Conservation (phyloP, 768 basidiomycete genomes). For the Trametes elegans region DNA sequence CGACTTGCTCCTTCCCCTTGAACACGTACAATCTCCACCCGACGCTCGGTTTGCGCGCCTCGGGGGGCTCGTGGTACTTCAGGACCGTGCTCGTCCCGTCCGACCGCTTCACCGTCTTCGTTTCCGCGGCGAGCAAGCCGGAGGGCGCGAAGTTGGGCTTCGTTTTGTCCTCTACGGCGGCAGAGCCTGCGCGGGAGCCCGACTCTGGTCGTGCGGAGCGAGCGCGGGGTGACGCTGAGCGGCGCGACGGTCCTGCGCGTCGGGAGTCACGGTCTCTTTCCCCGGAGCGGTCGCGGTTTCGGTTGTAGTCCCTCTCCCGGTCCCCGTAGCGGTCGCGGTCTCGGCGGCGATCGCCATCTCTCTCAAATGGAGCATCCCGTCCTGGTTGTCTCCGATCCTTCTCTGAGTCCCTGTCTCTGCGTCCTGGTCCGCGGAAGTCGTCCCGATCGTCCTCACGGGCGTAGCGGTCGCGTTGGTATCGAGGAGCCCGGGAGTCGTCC, state of each 20-base stretch:
- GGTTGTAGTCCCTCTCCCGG: constrained; percentile 25
- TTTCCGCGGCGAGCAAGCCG: constrained; percentile 92
- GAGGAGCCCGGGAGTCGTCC: constrained; percentile 1
- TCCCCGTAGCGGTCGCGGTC: constrained; percentile 47
- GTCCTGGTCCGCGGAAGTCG: constrained; percentile 25
- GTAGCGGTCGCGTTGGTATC: constrained; percentile 6
- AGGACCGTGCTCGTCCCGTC: constrained; percentile 82
- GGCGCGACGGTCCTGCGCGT: constrained; percentile 36
- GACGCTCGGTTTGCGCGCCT: constrained; percentile 86
- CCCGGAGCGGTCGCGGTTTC: constrained; percentile 23
- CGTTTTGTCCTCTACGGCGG: constrained; percentile 53
- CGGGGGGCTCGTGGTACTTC: constrained; percentile 98
- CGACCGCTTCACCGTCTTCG: constrained; percentile 78
- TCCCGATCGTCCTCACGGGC: constrained; percentile 15
- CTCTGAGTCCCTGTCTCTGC: constrained; percentile 22
- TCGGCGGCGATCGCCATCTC: constrained; percentile 43
- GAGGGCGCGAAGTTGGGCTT: constrained; percentile 91
- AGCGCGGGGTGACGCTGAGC: constrained; percentile 62
- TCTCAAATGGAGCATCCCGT: not conserved
- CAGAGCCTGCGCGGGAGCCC: constrained; percentile 38
- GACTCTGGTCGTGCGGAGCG: constrained; percentile 30
- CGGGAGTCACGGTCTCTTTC: constrained; percentile 22
- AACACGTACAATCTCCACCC: constrained; percentile 98
- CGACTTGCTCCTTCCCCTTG: constrained; percentile 90
- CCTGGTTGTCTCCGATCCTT: constrained; percentile 22